A percentile compares a stretch with the other conserved stretches of the same genome.
phyloP scores from a whole-genome alignment of 2,329 filamentous ascomycete species.

The Phialophora macrospora region DNA sequence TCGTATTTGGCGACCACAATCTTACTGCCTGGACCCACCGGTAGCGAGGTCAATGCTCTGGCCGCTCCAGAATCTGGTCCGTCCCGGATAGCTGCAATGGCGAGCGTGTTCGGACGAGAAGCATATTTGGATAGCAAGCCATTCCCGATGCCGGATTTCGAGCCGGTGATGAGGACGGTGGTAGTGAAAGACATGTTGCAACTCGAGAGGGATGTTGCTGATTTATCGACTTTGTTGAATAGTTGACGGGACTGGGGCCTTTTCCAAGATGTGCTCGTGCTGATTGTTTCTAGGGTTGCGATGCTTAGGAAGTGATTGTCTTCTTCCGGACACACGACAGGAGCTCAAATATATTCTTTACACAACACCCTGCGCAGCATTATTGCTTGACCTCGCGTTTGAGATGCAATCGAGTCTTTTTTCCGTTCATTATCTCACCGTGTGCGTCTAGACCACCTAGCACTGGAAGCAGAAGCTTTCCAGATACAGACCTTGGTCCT shows the following conservation, averaged over 20 bases:
- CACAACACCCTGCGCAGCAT: background rate
- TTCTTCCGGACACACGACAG: no score
- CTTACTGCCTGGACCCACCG: conserved; percentile 43
- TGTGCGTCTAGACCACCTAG: background rate
- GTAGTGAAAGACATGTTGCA: conserved; percentile 25
- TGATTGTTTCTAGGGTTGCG: background rate
- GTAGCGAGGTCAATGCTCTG: conserved; percentile 44
- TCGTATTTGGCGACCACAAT: conserved; percentile 53
- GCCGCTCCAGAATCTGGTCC: conserved; percentile 24
- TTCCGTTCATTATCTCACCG: conserved; percentile 5
- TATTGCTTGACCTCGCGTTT: background rate
- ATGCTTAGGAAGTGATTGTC: conserved; percentile 6
- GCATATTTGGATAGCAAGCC: conserved; percentile 30
- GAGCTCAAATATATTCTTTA: conserved; percentile 6
- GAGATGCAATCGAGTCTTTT: background rate
- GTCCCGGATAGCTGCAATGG: conserved; percentile 36
- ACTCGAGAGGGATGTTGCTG: background rate
- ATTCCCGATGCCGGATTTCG: conserved; percentile 32
- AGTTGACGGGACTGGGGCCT: background rate
- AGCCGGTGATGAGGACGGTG: conserved; percentile 29
- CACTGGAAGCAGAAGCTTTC: conserved; percentile 3
- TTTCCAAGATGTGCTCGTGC: background rate
- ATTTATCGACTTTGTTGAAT: background rate
- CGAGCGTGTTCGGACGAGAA: conserved; percentile 26
- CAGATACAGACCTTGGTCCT: conserved; percentile 14